Evolutionary conservation across 164 flowering plant genomes (phyloP).

Genomic region (Kalanchoe fedtschenkoi): DNA sequence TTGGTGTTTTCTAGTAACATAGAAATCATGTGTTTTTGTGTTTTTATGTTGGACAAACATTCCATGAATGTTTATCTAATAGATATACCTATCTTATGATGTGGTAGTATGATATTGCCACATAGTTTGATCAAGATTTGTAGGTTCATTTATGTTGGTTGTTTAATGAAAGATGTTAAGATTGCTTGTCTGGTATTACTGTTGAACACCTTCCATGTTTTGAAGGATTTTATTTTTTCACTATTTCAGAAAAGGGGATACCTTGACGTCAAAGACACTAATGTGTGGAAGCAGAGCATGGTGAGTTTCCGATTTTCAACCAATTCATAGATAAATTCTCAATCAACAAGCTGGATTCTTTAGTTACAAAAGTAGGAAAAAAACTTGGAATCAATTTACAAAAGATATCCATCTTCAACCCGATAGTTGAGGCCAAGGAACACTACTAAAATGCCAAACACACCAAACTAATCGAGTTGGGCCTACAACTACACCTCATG

Average conservation of each 20-base stretch:
- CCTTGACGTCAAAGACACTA: slow-evolving; percentile 92
- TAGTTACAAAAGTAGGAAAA: slow-evolving; percentile 74
- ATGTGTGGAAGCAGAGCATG: slow-evolving; percentile 71
- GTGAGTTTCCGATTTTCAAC: slow-evolving; percentile 88
- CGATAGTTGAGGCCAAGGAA: slow-evolving; percentile 90
- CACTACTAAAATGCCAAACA: slow-evolving; percentile 95
- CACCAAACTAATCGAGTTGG: slow-evolving; percentile 78
- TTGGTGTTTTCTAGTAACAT: no score
- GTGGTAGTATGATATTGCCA: no score
- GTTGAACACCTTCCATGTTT: no score
- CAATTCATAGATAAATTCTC: slow-evolving; percentile 95
- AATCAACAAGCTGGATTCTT: slow-evolving; percentile 71
- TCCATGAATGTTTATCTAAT: no score
- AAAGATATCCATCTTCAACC: slow-evolving; percentile 73
- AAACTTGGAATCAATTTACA: slow-evolving; percentile 72
- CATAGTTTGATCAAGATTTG: no score
- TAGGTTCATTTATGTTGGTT: no score
- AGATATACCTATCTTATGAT: no score
- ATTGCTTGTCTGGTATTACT: no score
- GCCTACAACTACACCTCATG: slow-evolving; percentile 76
- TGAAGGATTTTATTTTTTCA: neutral
- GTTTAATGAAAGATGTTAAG: no score
- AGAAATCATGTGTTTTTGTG: no score
- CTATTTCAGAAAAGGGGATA: slow-evolving; percentile 70
- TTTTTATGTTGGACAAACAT: no score